A percentile compares a stretch with the other conserved stretches of the same genome.
Evolutionary conservation across 2,329 filamentous ascomycete species (phyloP).

Genomic region (Penicillium sp.): DNA sequence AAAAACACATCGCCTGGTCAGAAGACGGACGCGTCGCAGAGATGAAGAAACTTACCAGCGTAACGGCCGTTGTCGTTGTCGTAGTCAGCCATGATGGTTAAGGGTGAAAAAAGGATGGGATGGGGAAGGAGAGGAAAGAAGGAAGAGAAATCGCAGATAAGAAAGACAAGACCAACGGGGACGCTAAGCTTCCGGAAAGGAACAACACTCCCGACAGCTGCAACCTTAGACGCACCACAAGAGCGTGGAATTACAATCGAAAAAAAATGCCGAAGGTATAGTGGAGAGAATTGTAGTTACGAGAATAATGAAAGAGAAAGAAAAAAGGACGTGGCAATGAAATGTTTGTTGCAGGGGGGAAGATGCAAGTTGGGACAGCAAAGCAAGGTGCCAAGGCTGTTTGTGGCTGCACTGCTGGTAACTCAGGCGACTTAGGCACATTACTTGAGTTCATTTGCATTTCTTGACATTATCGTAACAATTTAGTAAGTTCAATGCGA

Average conservation of each 20-base stretch:
- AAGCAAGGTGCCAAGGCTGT: slow-evolving; percentile 15
- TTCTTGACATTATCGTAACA: too few relatives aligned
- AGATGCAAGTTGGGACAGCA: slow-evolving; percentile 13
- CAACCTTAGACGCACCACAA: background rate
- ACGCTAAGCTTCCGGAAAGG: slow-evolving; percentile 20
- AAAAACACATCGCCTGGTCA: slow-evolving; percentile 4
- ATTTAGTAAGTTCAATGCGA: too few relatives aligned
- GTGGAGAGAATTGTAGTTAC: background rate
- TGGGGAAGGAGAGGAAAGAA: slow-evolving; percentile 23
- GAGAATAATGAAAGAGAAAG: slow-evolving; percentile 4
- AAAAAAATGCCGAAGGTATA: slow-evolving; percentile 1
- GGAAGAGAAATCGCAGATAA: slow-evolving; percentile 25
- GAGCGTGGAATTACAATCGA: background rate
- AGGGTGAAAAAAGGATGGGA: slow-evolving; percentile 20
- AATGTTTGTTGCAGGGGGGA: background rate
- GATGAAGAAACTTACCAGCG: slow-evolving; percentile 56
- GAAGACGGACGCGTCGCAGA: background rate
- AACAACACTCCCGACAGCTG: slow-evolving; percentile 22
- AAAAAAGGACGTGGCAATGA: slow-evolving; percentile 10
- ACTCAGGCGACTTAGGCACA: background rate
- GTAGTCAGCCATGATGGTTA: slow-evolving; percentile 57
- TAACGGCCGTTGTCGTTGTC: slow-evolving; percentile 66
- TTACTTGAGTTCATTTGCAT: too few relatives aligned
- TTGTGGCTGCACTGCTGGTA: background rate
- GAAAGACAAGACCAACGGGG: slow-evolving; percentile 9